A percentile compares a stretch with the other conserved stretches of the same genome.
These are phyloP conservation scores for Trichosporon sp. DNA, from an alignment of 1,284 basidiomycete species.

Conservation along the genomic window DNA sequence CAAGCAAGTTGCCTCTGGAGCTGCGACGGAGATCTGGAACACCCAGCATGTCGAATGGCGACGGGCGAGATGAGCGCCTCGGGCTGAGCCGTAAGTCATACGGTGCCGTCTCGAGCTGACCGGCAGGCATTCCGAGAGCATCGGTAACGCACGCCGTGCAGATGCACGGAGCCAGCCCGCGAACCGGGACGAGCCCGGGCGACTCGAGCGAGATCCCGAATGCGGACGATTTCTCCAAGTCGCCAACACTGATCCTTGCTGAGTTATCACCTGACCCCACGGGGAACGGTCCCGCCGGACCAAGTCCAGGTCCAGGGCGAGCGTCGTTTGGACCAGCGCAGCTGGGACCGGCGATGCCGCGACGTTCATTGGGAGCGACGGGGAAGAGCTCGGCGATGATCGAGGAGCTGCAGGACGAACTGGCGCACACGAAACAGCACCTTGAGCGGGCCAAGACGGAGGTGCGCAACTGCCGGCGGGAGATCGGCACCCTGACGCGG, in stretches of 20 bases:
- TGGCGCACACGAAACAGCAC: slow-evolving; percentile 41
- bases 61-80: slow-evolving; percentile 31
- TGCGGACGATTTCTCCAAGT: slow-evolving; percentile 18
- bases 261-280: slow-evolving; percentile 13
- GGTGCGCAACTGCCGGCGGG: slow-evolving; percentile 41
- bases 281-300: not conserved
- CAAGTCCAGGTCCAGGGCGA: not conserved
- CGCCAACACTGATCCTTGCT: slow-evolving; percentile 4
- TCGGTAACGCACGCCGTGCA: slow-evolving; percentile 45
- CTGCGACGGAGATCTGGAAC: slow-evolving; percentile 26
- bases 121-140: slow-evolving; percentile 48
- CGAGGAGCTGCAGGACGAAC: slow-evolving; percentile 50
- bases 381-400: slow-evolving; percentile 50
- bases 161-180: slow-evolving; percentile 31
- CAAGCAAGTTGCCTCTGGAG: not conserved
- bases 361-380: slow-evolving; percentile 29
- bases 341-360: slow-evolving; percentile 1
- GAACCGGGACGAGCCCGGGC: slow-evolving; percentile 8
- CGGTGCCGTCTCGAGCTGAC: not conserved
- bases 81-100: slow-evolving; percentile 44
- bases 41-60: slow-evolving; percentile 28
- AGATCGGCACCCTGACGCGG: slow-evolving; percentile 49
- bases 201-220: slow-evolving; percentile 11
- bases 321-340: not conserved
- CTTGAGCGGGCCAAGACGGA: slow-evolving; percentile 50